These are phyloP conservation scores for Suillus plorans DNA, from an alignment of 768 basidiomycete species.

Conservation along the genomic window DNA sequence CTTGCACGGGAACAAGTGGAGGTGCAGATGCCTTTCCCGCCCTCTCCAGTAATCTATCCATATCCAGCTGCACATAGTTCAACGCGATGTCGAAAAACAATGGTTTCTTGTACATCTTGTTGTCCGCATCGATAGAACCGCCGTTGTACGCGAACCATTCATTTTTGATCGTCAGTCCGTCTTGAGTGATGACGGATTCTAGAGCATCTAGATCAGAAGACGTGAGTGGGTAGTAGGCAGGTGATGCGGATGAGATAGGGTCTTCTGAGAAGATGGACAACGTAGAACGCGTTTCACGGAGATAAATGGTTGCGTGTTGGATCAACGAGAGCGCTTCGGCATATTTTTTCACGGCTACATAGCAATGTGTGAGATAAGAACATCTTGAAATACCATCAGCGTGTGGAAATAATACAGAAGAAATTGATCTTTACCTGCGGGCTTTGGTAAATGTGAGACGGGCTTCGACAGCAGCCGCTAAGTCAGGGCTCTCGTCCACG, in stretches of 20 bases:
- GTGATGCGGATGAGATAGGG: constrained; percentile 40
- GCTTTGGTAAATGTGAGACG: constrained; percentile 74
- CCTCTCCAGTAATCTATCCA: constrained; percentile 69
- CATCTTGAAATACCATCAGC: constrained; percentile 45
- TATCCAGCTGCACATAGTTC: constrained; percentile 87
- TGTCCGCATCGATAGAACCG: constrained; percentile 47
- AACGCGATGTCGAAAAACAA: constrained; percentile 93
- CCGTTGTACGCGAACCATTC: constrained; percentile 83
- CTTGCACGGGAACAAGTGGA: constrained; percentile 18
- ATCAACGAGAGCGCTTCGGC: constrained; percentile 71
- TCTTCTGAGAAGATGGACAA: constrained; percentile 49
- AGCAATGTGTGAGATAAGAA: constrained; percentile 74
- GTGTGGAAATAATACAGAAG: not conserved
- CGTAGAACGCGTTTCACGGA: constrained; percentile 67
- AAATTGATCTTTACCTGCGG: constrained; percentile 48
- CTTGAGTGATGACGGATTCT: constrained; percentile 48
- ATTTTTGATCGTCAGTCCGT: constrained; percentile 56
- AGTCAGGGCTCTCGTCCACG: constrained; percentile 85
- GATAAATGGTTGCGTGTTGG: constrained; percentile 68
- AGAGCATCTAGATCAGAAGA: constrained; percentile 44
- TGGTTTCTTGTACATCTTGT: constrained; percentile 70
- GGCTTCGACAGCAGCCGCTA: constrained; percentile 76
- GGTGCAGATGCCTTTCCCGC: constrained; percentile 56
- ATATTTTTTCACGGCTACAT: constrained; percentile 66
- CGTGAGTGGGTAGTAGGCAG: constrained; percentile 57